Percentiles rank a stretch among this genome's conserved stretches.
phyloP scores from a whole-genome alignment of 768 basidiomycete genomes.

The Panaeolus papilionaceus region DNA sequence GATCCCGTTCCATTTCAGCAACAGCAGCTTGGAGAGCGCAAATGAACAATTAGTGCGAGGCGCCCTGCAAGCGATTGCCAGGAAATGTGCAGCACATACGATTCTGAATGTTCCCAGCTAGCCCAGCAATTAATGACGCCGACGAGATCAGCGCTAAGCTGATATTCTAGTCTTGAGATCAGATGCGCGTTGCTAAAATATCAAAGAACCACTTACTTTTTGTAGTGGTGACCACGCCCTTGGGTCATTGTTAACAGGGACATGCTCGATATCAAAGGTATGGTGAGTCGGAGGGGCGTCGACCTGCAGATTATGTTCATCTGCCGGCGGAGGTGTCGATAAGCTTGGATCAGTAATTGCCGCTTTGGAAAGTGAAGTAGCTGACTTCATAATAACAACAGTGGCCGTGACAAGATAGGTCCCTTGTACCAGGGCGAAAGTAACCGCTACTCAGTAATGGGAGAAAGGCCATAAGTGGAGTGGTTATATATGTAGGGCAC shows the following conservation, averaged over 20 bases:
- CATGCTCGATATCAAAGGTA: constrained; percentile 54
- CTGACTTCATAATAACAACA: too few relatives aligned
- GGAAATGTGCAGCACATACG: constrained; percentile 43
- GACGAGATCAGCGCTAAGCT: constrained; percentile 53
- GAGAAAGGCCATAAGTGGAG: not conserved
- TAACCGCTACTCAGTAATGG: too few relatives aligned
- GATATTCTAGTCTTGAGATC: constrained; percentile 39
- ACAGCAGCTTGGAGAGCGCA: constrained; percentile 57
- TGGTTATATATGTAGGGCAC: not conserved
- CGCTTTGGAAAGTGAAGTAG: too few relatives aligned
- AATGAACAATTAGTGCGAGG: too few relatives aligned
- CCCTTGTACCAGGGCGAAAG: too few relatives aligned
- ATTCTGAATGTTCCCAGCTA: constrained; percentile 67
- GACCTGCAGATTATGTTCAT: not conserved
- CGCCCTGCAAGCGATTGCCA: too few relatives aligned
- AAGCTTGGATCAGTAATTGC: too few relatives aligned
- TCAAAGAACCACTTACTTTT: constrained; percentile 48
- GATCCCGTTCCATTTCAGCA: constrained; percentile 58
- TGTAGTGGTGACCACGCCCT: constrained; percentile 59
- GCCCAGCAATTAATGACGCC: constrained; percentile 65
- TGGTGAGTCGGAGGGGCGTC: not conserved
- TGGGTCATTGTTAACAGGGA: constrained; percentile 65
- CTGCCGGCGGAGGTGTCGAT: not conserved
- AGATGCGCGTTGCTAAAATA: too few relatives aligned
- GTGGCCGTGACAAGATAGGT: too few relatives aligned